phyloP scores from a whole-genome alignment of 2,329 filamentous ascomycete genomes.

The Aspergillus sp. region DNA sequence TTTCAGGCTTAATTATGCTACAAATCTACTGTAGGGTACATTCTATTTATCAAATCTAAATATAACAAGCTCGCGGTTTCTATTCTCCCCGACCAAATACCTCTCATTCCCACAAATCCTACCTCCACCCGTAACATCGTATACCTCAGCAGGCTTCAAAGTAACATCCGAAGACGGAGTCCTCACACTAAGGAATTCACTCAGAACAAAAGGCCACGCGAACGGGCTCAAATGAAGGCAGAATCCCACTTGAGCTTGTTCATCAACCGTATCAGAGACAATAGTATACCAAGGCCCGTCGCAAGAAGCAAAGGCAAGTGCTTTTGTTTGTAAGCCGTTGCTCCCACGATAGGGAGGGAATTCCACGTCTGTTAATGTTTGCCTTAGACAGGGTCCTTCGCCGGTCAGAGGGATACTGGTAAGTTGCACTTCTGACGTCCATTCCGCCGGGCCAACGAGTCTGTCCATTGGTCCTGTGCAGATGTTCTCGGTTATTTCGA shows the following conservation, averaged over 20 bases:
- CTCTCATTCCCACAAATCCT: constrained; percentile 54
- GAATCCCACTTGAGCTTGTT: constrained; percentile 25
- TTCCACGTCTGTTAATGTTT: constrained; percentile 37
- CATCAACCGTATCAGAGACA: constrained; percentile 32
- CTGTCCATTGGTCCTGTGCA: constrained; percentile 46
- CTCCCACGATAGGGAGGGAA: constrained; percentile 43
- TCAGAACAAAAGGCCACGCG: constrained; percentile 19
- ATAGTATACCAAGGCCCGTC: constrained; percentile 29
- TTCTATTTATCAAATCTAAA: constrained; percentile 42
- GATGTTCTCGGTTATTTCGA: constrained; percentile 54
- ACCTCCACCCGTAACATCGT: constrained; percentile 46
- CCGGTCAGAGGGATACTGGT: constrained; percentile 50
- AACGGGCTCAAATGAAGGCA: constrained; percentile 28
- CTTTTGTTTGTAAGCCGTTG: constrained; percentile 28
- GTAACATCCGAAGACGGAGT: constrained; percentile 17
- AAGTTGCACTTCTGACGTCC: constrained; percentile 41
- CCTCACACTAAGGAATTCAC: constrained; percentile 24
- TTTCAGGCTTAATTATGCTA: no score
- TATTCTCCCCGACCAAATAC: constrained; percentile 57
- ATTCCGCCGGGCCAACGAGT: constrained; percentile 34
- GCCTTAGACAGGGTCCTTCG: constrained; percentile 45
- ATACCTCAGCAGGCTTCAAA: constrained; percentile 34
- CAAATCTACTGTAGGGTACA: no score
- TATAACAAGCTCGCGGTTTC: constrained; percentile 46
- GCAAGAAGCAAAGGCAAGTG: constrained; percentile 15